Conservation (phyloP, 208 protist genomes). For the Novymonas esmeraldas region DNA sequence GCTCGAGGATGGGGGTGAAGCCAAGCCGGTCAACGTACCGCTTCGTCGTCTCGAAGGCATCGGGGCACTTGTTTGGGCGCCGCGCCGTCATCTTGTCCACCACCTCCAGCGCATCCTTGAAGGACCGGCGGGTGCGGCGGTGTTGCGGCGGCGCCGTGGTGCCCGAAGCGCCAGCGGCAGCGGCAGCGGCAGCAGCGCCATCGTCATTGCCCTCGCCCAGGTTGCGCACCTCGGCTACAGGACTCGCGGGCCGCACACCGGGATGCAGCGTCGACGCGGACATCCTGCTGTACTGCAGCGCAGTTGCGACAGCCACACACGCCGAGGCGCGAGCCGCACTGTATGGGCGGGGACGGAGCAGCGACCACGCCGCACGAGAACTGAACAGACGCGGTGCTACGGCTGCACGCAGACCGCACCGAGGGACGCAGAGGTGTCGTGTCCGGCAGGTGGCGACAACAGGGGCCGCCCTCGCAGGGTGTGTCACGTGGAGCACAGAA, state of each 20-base stretch:
- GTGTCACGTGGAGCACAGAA: not conserved
- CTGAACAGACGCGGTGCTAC: too few species aligned
- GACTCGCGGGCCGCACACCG: constrained; percentile 9
- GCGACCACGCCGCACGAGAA: not conserved
- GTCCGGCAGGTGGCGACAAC: too few species aligned
- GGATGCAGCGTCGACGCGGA: constrained; percentile 36
- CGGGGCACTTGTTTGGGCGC: constrained; percentile 38
- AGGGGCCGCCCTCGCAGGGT: not conserved
- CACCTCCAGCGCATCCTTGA: constrained; percentile 59
- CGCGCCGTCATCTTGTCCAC: constrained; percentile 54
- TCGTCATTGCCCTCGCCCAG: constrained; percentile 23
- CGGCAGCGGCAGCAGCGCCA: not conserved
- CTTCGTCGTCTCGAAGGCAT: constrained; percentile 92
- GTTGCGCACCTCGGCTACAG: constrained; percentile 10
- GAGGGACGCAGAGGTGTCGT: too few species aligned
- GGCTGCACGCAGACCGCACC: too few species aligned
- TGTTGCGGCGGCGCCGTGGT: too few species aligned
- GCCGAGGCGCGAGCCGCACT: not conserved
- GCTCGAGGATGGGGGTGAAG: constrained; percentile 91
- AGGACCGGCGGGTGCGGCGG: constrained; percentile 44
- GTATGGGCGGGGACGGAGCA: not conserved
- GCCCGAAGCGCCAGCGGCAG: not conserved
- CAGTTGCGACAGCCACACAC: not conserved
- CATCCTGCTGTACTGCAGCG: constrained; percentile 16
- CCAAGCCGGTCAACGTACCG: constrained; percentile 79